Evolutionary conservation across 352 stramenopile species (phyloP).

Genomic region (Phytophthora litchii): DNA sequence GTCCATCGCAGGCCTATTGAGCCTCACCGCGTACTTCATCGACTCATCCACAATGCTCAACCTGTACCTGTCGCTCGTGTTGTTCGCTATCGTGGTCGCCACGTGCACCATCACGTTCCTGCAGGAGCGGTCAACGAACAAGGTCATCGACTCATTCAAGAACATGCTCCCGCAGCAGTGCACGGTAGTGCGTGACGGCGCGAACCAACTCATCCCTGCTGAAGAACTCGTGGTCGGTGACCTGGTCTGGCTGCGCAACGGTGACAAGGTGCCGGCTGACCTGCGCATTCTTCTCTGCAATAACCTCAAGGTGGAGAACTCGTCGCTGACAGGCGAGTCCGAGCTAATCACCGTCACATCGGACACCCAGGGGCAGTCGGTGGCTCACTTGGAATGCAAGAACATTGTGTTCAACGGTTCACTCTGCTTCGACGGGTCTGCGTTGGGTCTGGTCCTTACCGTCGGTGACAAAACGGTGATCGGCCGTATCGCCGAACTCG

Average conservation of each 20-base stretch:
- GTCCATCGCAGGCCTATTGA: constrained; percentile 37
- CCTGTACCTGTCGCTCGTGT: constrained; percentile 44
- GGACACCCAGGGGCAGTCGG: constrained; percentile 24
- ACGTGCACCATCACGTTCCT: constrained; percentile 53
- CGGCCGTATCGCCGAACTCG: constrained; percentile 53
- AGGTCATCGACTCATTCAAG: constrained; percentile 60
- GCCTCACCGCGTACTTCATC: constrained; percentile 45
- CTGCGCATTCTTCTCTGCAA: constrained; percentile 50
- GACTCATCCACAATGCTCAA: constrained; percentile 47
- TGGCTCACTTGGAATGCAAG: constrained; percentile 48
- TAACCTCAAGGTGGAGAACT: constrained; percentile 69
- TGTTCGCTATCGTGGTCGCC: constrained; percentile 48
- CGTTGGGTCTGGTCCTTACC: constrained; percentile 46
- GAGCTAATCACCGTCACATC: constrained; percentile 45
- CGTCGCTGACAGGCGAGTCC: constrained; percentile 66
- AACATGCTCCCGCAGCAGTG: constrained; percentile 52
- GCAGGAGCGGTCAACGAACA: constrained; percentile 41
- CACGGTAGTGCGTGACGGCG: constrained; percentile 54
- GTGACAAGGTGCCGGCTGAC: constrained; percentile 62
- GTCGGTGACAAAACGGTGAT: constrained; percentile 63
- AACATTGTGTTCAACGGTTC: constrained; percentile 58
- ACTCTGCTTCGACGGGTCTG: constrained; percentile 51
- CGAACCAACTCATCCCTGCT: constrained; percentile 43
- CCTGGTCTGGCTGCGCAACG: constrained; percentile 54
- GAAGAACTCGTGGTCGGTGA: constrained; percentile 58